Percentiles rank a stretch among this genome's conserved stretches.
phyloP scores from a whole-genome alignment of 2,329 filamentous ascomycete genomes.

The Arthroderma sp. region DNA sequence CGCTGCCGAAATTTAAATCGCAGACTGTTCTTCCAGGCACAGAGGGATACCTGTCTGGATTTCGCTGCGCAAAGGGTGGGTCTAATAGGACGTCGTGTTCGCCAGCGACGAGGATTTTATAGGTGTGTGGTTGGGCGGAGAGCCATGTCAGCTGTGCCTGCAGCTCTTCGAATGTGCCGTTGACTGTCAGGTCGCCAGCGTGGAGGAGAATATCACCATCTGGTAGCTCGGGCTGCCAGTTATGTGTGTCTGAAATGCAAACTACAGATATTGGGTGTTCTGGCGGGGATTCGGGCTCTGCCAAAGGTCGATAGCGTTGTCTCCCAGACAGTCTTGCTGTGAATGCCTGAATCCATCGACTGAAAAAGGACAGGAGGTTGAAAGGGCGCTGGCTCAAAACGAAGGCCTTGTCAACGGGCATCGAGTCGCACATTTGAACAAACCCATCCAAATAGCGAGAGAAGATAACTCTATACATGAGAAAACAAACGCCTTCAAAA shows the following conservation, averaged over 20 bases:
- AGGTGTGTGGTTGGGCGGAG: conserved; percentile 26
- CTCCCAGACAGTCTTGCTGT: not conserved
- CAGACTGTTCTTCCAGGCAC: conserved; percentile 3
- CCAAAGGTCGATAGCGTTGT: not conserved
- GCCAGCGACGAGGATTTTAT: conserved; percentile 39
- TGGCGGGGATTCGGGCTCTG: not conserved
- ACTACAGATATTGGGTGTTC: conserved; percentile 9
- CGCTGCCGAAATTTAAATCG: conserved; percentile 15
- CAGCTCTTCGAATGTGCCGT: conserved; percentile 34
- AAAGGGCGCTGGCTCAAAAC: not conserved
- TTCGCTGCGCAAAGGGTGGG: conserved; percentile 9
- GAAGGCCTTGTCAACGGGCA: conserved; percentile 1
- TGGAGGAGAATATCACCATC: conserved; percentile 38
- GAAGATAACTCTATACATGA: conserved; percentile 1
- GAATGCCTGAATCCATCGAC: conserved; percentile 1
- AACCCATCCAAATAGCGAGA: conserved; percentile 2
- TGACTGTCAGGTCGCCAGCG: conserved; percentile 39
- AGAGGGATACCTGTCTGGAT: conserved; percentile 11
- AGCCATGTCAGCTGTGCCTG: conserved; percentile 35
- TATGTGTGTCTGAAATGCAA: conserved; percentile 37
- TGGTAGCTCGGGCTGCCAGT: conserved; percentile 27
- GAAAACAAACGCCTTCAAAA: not conserved
- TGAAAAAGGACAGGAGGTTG: not conserved
- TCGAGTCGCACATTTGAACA: conserved; percentile 3
- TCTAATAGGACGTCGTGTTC: conserved; percentile 34